A percentile compares a stretch with the other conserved stretches of the same genome.
Evolutionary conservation across 2,329 filamentous ascomycete genomes (phyloP).

Genomic region (Penicillium sp.): DNA sequence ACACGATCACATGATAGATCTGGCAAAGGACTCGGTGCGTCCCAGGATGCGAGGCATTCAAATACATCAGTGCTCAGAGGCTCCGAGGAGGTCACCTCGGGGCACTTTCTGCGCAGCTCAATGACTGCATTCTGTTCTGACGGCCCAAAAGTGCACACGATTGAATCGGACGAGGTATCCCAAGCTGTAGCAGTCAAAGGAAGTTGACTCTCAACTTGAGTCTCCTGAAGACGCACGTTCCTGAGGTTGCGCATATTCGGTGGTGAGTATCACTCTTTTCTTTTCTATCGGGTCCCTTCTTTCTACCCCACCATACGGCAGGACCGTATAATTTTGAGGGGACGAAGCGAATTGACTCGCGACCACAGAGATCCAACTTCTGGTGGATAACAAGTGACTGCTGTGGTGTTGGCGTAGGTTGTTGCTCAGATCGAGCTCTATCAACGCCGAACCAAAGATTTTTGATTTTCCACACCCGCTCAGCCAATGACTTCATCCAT

Average conservation of each 20-base stretch:
- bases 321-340: slow-evolving; percentile 1
- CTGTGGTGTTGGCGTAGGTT: neutral
- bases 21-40: slow-evolving; percentile 74
- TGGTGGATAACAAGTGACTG: neutral
- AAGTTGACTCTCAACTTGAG: slow-evolving; percentile 56
- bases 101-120: slow-evolving; percentile 58
- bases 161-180: slow-evolving; percentile 72
- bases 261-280: slow-evolving; percentile 22
- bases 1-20: slow-evolving; percentile 71
- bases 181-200: slow-evolving; percentile 74
- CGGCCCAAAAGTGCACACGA: slow-evolving; percentile 82
- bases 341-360: neutral
- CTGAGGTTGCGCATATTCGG: slow-evolving; percentile 78
- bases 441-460: slow-evolving; percentile 34
- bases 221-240: slow-evolving; percentile 66
- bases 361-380: neutral
- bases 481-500: slow-evolving; percentile 44
- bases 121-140: slow-evolving; percentile 65
- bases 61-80: slow-evolving; percentile 40
- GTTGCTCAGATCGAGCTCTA: slow-evolving; percentile 21
- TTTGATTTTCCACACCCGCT: slow-evolving; percentile 38
- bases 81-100: slow-evolving; percentile 37
- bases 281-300: slow-evolving; percentile 8
- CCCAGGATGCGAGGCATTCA: slow-evolving; percentile 72
- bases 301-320: slow-evolving; percentile 36